These are phyloP conservation scores for Penicillium rolfsii DNA, from an alignment of 2,329 filamentous ascomycete genomes.

Conservation along the genomic window DNA sequence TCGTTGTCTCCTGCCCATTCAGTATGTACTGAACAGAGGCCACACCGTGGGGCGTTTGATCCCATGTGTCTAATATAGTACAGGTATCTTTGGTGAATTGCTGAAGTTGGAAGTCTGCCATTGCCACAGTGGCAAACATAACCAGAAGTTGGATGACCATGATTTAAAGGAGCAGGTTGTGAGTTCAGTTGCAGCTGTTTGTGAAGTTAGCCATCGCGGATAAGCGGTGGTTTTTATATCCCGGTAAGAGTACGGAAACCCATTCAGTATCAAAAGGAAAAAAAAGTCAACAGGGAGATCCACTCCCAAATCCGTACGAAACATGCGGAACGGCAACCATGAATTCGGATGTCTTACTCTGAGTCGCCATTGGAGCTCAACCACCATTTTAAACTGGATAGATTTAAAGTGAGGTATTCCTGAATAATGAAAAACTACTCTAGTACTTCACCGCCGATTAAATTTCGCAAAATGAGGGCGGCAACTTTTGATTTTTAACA, in stretches of 20 bases:
- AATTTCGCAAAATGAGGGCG: slow-evolving; percentile 1
- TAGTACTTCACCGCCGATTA: neutral
- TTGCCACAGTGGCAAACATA: slow-evolving; percentile 2
- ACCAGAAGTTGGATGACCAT: neutral
- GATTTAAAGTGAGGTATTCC: neutral
- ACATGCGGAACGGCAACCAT: slow-evolving; percentile 1
- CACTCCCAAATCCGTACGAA: neutral
- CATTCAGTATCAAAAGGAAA: slow-evolving; percentile 1
- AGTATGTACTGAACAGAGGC: slow-evolving; percentile 3
- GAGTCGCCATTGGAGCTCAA: neutral
- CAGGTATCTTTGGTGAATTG: neutral
- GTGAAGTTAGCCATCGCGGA: slow-evolving; percentile 1
- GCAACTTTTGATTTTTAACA: neutral
- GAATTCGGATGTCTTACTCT: neutral
- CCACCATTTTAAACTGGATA: slow-evolving; percentile 1
- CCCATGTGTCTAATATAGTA: slow-evolving; percentile 2
- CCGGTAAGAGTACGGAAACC: neutral
- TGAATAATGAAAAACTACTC: neutral
- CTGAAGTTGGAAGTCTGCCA: neutral
- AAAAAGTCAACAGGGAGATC: neutral
- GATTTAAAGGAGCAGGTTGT: neutral
- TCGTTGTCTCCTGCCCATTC: slow-evolving; percentile 1
- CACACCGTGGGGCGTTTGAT: neutral
- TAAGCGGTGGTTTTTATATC: slow-evolving; percentile 3
- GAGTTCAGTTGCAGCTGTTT: neutral